phyloP scores from a whole-genome alignment of 2,329 filamentous ascomycete genomes.

The Cercospora citrullina region DNA sequence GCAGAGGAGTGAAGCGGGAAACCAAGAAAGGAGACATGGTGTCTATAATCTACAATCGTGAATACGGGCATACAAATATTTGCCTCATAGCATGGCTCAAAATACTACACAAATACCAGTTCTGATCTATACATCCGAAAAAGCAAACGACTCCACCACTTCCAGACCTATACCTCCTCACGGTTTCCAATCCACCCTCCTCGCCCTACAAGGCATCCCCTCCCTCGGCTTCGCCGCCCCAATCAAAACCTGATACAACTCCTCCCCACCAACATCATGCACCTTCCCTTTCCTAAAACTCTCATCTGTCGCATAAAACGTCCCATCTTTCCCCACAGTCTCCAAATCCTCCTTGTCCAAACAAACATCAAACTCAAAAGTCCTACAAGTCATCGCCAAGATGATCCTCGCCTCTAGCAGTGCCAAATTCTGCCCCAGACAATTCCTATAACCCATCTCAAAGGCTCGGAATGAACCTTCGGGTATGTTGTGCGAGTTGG shows the following conservation, averaged over 20 bases:
- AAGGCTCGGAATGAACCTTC: conserved; percentile 56
- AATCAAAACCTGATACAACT: conserved; percentile 34
- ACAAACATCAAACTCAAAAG: conserved; percentile 50
- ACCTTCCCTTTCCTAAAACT: conserved; percentile 24
- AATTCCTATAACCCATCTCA: conserved; percentile 55
- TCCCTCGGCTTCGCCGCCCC: conserved; percentile 36
- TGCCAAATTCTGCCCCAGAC: conserved; percentile 57
- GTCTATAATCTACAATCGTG: background rate
- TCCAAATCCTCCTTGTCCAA: conserved; percentile 36
- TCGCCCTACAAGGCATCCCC: conserved; percentile 34
- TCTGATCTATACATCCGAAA: background rate
- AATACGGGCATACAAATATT: background rate
- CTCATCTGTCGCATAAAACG: conserved; percentile 32
- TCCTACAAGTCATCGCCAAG: conserved; percentile 50
- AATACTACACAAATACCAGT: background rate
- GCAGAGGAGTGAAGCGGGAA: background rate
- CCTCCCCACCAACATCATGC: conserved; percentile 33
- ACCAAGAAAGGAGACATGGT: background rate
- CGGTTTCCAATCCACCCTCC: conserved; percentile 19
- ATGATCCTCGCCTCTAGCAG: conserved; percentile 53
- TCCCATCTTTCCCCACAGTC: conserved; percentile 37
- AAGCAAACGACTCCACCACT: background rate
- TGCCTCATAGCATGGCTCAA: background rate
- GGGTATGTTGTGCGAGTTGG: conserved; percentile 33
- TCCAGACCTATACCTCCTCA: background rate